phyloP scores from a whole-genome alignment of 192 early-diverging fungal genomes.

The Rhizoclosmatium sp. region DNA sequence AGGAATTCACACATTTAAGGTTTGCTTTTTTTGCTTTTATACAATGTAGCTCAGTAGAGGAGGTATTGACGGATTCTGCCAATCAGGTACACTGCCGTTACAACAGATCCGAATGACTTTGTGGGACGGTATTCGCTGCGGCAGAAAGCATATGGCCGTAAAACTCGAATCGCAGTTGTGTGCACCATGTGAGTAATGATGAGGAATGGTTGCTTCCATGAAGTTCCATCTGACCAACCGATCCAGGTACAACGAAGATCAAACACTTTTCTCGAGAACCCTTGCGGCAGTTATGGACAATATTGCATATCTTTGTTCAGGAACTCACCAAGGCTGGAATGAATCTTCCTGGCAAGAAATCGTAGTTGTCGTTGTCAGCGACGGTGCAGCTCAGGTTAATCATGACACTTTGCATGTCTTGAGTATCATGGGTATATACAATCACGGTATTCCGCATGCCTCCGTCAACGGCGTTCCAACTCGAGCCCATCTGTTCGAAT shows the following conservation, averaged over 20 bases:
- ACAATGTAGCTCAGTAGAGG: background rate
- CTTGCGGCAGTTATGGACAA: slow-evolving; percentile 72
- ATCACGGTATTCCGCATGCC: slow-evolving; percentile 53
- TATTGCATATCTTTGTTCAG: slow-evolving; percentile 69
- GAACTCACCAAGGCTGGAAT: slow-evolving; percentile 66
- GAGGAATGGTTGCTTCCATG: slow-evolving; percentile 16
- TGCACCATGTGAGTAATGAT: slow-evolving; percentile 67
- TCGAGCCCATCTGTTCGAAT: slow-evolving; percentile 63
- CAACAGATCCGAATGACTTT: slow-evolving; percentile 75
- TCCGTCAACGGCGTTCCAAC: slow-evolving; percentile 55
- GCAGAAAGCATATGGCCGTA: slow-evolving; percentile 57
- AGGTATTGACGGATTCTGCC: slow-evolving; percentile 35
- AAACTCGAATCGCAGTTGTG: slow-evolving; percentile 75
- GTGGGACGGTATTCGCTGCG: slow-evolving; percentile 65
- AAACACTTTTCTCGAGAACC: slow-evolving; percentile 67
- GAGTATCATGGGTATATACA: slow-evolving; percentile 68
- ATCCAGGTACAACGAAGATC: slow-evolving; percentile 67
- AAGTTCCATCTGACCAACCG: slow-evolving; percentile 23
- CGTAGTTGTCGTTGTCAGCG: slow-evolving; percentile 75
- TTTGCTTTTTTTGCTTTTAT: slow-evolving; percentile 63
- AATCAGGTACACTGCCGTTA: slow-evolving; percentile 72
- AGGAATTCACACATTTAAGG: slow-evolving; percentile 76
- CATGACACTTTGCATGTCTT: slow-evolving; percentile 74
- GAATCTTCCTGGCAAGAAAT: slow-evolving; percentile 74
- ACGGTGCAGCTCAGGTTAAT: slow-evolving; percentile 77